These are phyloP conservation scores for Bauhinia variegata DNA, from an alignment of 306 rosid species.

Conservation along the genomic window DNA sequence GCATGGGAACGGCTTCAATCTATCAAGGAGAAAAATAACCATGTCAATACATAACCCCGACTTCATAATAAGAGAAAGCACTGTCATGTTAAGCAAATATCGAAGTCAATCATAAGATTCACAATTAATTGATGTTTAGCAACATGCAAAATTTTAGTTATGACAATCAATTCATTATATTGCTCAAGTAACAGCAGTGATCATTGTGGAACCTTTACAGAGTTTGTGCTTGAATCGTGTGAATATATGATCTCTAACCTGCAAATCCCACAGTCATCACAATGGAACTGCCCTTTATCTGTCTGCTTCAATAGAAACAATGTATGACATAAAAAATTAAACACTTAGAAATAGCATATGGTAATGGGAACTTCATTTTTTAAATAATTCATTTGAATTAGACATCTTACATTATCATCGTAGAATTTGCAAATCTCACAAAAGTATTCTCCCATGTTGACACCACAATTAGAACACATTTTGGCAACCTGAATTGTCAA, in stretches of 20 bases:
- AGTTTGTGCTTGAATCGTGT: conserved; percentile 16
- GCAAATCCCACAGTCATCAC: conserved; percentile 78
- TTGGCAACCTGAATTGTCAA: conserved; percentile 55
- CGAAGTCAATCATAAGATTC: conserved; percentile 16
- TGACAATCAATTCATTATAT: background rate
- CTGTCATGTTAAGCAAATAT: conserved; percentile 15
- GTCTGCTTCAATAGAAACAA: conserved; percentile 51
- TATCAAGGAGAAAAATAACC: conserved; percentile 36
- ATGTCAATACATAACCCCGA: conserved; percentile 4
- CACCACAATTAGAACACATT: conserved; percentile 64
- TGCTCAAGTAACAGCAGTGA: conserved; percentile 16
- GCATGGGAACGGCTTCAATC: conserved; percentile 53
- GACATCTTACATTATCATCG: conserved; percentile 56
- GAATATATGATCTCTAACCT: conserved; percentile 48
- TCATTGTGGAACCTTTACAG: background rate
- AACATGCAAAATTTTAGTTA: background rate
- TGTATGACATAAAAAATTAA: conserved; percentile 3
- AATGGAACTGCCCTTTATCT: conserved; percentile 63
- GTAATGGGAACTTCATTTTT: background rate
- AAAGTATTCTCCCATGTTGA: conserved; percentile 73
- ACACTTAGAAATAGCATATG: conserved; percentile 9
- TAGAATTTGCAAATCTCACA: conserved; percentile 72
- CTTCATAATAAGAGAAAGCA: background rate
- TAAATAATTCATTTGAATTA: background rate
- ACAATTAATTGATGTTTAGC: background rate